Base-by-base conservation (phyloP, 768 basidiomycete genomes). In the Pleurotus eryngii region DNA sequence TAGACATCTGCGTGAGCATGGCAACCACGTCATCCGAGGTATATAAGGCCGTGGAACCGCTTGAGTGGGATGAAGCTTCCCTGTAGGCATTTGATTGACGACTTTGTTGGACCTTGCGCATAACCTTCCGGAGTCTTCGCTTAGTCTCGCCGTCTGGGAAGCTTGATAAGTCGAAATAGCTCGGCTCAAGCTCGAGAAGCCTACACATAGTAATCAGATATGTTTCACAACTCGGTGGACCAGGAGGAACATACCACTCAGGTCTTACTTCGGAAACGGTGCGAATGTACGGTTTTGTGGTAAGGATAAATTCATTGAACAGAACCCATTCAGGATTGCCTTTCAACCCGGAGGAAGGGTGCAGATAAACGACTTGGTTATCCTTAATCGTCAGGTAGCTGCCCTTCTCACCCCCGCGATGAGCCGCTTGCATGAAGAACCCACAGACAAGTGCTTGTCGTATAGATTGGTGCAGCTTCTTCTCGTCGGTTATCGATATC, bases 341-440 rank as follows among this genome's bases (percentile, higher is more conserved):
- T 60, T 92, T 90, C 46, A 96, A 74, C 35, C 92, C 92, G 59
- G 91, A 95, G 20, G 88, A 90, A 7, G 94, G 90, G 68, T 97
- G 94, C n/a, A 94, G 72, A 2, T 74, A 76, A 6, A 92, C 90
- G 37, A 84, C 90, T 76, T 96, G 95, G 63, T 95, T 90, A 68
- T 98, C 95, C 74, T 97, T 98, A 57, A 96, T 86, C 0, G 95
- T 98, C 59, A 87, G 60, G 67, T 98, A 98, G 54, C 79, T 81
- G 2, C 87, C 83, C 71, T 92, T 94, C 68, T 92, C 90, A 3
- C 92, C 91, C 67, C 95, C 94, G 69, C 91, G 90, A 70, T 96
- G 93, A 8, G 95, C 96, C 12, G 92, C 84, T 68, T 98, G 95
- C 95, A 96, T 97, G 74, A 97, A 98, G 80, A 90, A 98, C 1